Base-by-base conservation (phyloP, 2,329 filamentous ascomycete species). In the Eutypa lata region DNA sequence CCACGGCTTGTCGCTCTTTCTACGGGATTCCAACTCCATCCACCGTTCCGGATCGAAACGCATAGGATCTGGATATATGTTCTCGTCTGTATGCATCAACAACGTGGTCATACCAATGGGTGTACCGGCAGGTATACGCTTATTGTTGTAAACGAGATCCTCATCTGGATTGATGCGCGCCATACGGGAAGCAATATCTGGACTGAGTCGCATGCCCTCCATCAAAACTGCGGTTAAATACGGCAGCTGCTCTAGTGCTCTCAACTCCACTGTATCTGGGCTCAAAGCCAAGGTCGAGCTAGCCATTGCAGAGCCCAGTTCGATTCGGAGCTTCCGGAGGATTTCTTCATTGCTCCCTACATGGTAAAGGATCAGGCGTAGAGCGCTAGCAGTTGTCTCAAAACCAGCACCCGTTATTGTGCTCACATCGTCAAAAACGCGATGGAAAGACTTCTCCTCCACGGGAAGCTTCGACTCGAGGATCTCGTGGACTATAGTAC, bases 201-300 rank as follows among this genome's bases (percentile, higher is more conserved):
- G 73, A 47, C 76, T 72, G 0, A 79, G 53, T 2, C 78, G 70
- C 58, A 78, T 64, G 1, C 72, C 69, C 57, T 81, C 77, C 31
- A 67, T 72, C 14, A 80, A 61, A 1, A 76, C 70, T 0, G 76
- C 73, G 7, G 71, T 68, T 5, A 79, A 65, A 55, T 77, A 78
- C 0, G 64, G 64, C 7, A 70, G 53, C 44, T 57, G 50, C 33
- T 60, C 56, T 5, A 60, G 49, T 4, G 11, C 47, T 22, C 49
- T 50, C 13, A 56, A 19, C 3, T 54, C 52, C 16, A 44, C 33
- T 3, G 24, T 26, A 19, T 19, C 21, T 18, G n/a, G 38, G 38
- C 13, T n/a, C 13, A 7, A 19, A 18, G 38, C 13, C 8, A 8
- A 2, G 38, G n/a, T n/a, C n/a, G n/a, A n/a, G n/a, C n/a, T n/a